Base-by-base conservation (phyloP, 129 eudicot genomes). In the Flaveria linearis region DNA sequence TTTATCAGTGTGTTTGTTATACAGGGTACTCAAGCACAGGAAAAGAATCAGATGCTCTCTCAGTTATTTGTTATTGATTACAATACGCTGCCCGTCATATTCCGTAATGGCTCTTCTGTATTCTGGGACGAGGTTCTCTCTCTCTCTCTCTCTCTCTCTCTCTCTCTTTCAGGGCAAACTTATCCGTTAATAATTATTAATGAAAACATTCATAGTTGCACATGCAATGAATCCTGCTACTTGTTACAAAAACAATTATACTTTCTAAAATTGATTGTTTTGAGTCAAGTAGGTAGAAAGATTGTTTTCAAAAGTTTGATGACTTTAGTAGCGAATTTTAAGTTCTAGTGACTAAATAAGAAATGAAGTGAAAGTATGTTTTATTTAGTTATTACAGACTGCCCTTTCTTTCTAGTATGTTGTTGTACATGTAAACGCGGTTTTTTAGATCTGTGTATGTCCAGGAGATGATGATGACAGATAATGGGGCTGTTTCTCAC, bases 1-100 rank as follows among this genome's bases (percentile, higher is more conserved):
- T 18, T 36, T 11, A 73, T 80, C 7, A 36, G 23, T 64, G 45
- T 58, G 60, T 66, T 47, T 68, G 55, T 30, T 77, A 3, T 80
- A 42, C 84, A 94, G 99, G 99, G 97, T 72, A 95, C 97, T 51
- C 97, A 81, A 87, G 69, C 94, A 53, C 86, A 43, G 42, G 97
- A 91, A 72, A 95, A 95, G 84, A 82, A 86, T 87, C 85, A 87
- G 55, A 58, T 91, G 80, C 92, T 95, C 6, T 39, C 57, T 33
- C 72, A 45, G 81, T 72, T 82, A 63, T 85, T 85, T 71, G 84
- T 82, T 36, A 84, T 87, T 12, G 87, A 89, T 60, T 95, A 95
- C 85, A 74, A 69, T 69, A 68, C 68, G 46, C 80, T 87, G 57
- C 90, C 89, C 0, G 15, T 74, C 75, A 95, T 95, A 86, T 95